Evolutionary conservation across 164 flowering plant species (phyloP).

Genomic region (Tinospora cordifolia): DNA sequence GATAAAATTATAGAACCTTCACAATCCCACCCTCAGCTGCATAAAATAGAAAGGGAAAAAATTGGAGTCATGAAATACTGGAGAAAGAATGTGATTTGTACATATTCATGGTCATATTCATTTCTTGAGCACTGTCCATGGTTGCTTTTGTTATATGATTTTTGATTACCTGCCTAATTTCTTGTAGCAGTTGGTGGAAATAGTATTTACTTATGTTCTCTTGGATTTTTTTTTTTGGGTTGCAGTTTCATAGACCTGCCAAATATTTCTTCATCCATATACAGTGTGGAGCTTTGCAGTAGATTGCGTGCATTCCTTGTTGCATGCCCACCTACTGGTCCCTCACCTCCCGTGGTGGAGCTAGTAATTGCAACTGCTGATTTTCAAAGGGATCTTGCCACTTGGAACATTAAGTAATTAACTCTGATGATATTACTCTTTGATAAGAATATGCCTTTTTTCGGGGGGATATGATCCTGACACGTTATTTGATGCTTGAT

Average conservation of each 20-base stretch:
- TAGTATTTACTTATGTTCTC: background rate
- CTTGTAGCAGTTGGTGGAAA: background rate
- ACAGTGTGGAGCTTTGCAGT: conserved; percentile 71
- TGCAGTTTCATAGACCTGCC: conserved; percentile 88
- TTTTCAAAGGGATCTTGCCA: conserved; percentile 71
- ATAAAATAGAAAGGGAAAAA: background rate
- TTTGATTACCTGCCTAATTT: background rate
- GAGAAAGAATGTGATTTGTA: background rate
- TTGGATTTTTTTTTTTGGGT: conserved; percentile 13
- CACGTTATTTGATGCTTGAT: conserved; percentile 4
- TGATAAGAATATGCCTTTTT: background rate
- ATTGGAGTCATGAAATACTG: too few species aligned
- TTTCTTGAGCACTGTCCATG: background rate
- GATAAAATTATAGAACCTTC: background rate
- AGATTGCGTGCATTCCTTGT: conserved; percentile 76
- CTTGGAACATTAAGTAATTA: conserved; percentile 70
- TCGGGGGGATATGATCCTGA: background rate
- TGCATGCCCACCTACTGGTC: conserved; percentile 89
- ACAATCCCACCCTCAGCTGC: background rate
- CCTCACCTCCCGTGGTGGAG: conserved; percentile 73
- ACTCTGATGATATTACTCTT: background rate
- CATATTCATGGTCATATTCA: background rate
- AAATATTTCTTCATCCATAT: conserved; percentile 75
- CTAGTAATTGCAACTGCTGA: conserved; percentile 83
- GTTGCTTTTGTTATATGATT: background rate